A percentile compares a stretch with the other conserved stretches of the same genome.
phyloP scores from a whole-genome alignment of 441 rosid genomes.

The Mallotus japonicus region DNA sequence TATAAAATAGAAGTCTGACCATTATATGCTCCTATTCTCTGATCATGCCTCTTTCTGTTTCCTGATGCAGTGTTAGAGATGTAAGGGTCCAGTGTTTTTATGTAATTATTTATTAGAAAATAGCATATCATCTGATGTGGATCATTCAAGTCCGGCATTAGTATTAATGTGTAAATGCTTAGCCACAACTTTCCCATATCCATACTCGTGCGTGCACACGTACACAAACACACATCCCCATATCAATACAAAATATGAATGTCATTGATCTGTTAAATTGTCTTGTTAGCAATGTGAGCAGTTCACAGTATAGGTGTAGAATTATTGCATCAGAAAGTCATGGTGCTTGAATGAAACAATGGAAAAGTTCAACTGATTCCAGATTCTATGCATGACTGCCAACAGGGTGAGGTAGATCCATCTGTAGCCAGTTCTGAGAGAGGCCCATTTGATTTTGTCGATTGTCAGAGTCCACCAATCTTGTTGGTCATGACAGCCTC shows the following conservation, averaged over 20 bases:
- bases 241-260: neutral
- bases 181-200: neutral
- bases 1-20: neutral
- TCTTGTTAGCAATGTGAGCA: constrained; percentile 7
- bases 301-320: constrained; percentile 7
- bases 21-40: neutral
- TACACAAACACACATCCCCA: neutral
- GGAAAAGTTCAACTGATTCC: neutral
- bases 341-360: neutral
- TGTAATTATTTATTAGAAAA: neutral
- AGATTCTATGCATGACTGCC: neutral
- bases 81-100: neutral
- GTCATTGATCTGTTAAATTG: neutral
- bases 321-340: neutral
- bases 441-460: neutral
- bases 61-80: neutral
- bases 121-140: neutral
- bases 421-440: neutral
- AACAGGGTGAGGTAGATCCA: neutral
- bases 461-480: neutral
- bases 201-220: neutral
- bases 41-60: constrained; percentile 1
- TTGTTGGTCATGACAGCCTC: neutral
- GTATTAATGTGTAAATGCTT: neutral
- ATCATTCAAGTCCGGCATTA: neutral